Percentiles rank a stretch among this genome's conserved stretches.
These are phyloP conservation scores for Podila minutissima DNA, from an alignment of 192 early-diverging fungal genomes.

Conservation along the genomic window DNA sequence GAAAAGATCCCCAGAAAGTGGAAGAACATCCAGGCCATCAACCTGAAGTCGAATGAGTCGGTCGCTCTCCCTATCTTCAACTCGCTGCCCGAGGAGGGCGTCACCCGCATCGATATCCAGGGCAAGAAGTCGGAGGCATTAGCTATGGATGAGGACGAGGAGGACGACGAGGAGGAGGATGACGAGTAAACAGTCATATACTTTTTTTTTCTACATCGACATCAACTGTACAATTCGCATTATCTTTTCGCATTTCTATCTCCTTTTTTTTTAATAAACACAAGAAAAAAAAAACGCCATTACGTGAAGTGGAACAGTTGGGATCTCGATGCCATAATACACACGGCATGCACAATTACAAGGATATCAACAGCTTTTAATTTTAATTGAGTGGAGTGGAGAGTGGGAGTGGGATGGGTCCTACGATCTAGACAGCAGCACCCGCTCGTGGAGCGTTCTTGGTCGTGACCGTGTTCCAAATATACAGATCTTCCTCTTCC, in stretches of 20 bases:
- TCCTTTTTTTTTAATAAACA: background rate
- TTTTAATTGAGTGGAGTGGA: no score
- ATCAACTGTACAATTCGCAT: background rate
- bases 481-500: conserved; percentile 10
- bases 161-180: conserved; percentile 44
- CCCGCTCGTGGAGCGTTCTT: conserved; percentile 18
- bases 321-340: background rate
- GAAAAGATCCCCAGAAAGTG: conserved; percentile 79
- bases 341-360: background rate
- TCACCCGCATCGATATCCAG: conserved; percentile 23
- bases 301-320: background rate
- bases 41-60: conserved; percentile 85
- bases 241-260: background rate
- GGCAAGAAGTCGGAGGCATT: conserved; percentile 14
- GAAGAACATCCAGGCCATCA: conserved; percentile 87
- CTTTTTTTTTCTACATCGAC: background rate
- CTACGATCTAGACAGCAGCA: background rate
- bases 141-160: conserved; percentile 28
- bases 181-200: conserved; percentile 24
- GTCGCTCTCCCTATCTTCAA: conserved; percentile 87
- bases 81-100: conserved; percentile 61
- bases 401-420: no score
- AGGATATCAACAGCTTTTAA: no score
- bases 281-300: background rate
- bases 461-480: conserved; percentile 37